A percentile compares a stretch with the other conserved stretches of the same genome.
These are phyloP conservation scores for Symbiodinium pilosum DNA, from an alignment of 73 alveolate species.

Conservation along the genomic window DNA sequence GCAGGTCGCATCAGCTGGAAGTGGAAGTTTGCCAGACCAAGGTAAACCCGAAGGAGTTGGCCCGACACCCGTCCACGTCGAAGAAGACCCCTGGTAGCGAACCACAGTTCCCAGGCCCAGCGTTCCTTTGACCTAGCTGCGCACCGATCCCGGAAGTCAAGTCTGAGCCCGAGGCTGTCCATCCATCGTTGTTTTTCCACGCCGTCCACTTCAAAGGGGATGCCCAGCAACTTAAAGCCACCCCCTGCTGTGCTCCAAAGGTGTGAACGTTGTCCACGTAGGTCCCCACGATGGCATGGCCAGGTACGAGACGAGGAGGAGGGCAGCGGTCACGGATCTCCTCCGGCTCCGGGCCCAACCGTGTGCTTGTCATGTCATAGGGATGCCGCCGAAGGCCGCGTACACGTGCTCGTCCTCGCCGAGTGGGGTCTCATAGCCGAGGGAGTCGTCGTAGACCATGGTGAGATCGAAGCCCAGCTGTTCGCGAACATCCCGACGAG, in stretches of 20 bases:
- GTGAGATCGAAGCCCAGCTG: not conserved
- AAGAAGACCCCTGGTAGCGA: not conserved
- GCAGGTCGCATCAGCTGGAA: not conserved
- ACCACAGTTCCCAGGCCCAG: slow-evolving; percentile 53
- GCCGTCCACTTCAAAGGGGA: not conserved
- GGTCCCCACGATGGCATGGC: not conserved
- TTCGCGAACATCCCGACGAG: not conserved
- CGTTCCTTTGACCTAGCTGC: not conserved
- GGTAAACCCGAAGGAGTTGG: not conserved
- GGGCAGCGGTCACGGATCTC: not conserved
- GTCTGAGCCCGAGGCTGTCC: slow-evolving; percentile 2
- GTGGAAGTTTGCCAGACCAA: slow-evolving; percentile 11
- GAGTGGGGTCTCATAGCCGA: not conserved
- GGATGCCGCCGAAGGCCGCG: not conserved
- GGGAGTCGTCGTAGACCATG: not conserved
- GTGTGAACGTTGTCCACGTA: slow-evolving; percentile 56
- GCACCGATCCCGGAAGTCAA: not conserved
- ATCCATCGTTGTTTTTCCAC: not conserved
- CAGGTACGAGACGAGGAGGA: not conserved
- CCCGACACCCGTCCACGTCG: slow-evolving; percentile 8
- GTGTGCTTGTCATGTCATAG: slow-evolving; percentile 23
- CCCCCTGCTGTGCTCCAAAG: not conserved
- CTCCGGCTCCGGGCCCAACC: slow-evolving; percentile 18
- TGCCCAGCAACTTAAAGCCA: not conserved
- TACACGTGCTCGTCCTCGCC: not conserved